These are phyloP conservation scores for Lupinus albus DNA, from an alignment of 306 rosid species.

Conservation along the genomic window DNA sequence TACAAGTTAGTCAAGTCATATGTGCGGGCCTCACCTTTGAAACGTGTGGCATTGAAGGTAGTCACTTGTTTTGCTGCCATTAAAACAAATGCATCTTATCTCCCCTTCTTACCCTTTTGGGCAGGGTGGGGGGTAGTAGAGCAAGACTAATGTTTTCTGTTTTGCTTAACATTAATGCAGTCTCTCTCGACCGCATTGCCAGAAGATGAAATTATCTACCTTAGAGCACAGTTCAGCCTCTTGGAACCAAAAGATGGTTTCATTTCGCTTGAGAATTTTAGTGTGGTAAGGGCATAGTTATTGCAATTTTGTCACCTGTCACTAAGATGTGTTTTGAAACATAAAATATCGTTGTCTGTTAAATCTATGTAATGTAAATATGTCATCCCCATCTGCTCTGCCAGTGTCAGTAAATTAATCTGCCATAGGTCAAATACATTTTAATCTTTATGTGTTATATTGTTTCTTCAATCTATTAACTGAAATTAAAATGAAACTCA, in stretches of 20 bases:
- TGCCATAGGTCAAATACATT: constrained; percentile 8
- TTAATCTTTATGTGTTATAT: constrained; percentile 9
- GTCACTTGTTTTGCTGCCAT: constrained; percentile 24
- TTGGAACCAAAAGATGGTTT: constrained; percentile 79
- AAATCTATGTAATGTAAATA: constrained; percentile 11
- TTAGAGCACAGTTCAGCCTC: constrained; percentile 74
- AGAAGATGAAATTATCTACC: constrained; percentile 81
- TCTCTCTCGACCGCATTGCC: constrained; percentile 85
- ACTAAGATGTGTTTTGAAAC: constrained; percentile 11
- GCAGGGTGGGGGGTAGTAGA: background rate
- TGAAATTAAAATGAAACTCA: constrained; percentile 45
- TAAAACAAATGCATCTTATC: constrained; percentile 18
- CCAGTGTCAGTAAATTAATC: constrained; percentile 1
- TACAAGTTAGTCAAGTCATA: constrained; percentile 82
- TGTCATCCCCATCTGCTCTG: constrained; percentile 14
- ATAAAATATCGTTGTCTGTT: constrained; percentile 21
- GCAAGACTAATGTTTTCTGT: constrained; percentile 31
- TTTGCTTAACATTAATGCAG: constrained; percentile 51
- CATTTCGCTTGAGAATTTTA: constrained; percentile 74
- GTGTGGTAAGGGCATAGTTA: constrained; percentile 56
- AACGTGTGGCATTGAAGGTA: constrained; percentile 88
- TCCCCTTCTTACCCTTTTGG: background rate
- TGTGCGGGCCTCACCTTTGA: constrained; percentile 77
- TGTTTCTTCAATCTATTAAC: constrained; percentile 38
- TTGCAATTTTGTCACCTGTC: constrained; percentile 30